Evolutionary conservation across 257 asterid species (phyloP), one percentile per base, ranked within the genome.

Genomic region (Solanum acaule): DNA sequence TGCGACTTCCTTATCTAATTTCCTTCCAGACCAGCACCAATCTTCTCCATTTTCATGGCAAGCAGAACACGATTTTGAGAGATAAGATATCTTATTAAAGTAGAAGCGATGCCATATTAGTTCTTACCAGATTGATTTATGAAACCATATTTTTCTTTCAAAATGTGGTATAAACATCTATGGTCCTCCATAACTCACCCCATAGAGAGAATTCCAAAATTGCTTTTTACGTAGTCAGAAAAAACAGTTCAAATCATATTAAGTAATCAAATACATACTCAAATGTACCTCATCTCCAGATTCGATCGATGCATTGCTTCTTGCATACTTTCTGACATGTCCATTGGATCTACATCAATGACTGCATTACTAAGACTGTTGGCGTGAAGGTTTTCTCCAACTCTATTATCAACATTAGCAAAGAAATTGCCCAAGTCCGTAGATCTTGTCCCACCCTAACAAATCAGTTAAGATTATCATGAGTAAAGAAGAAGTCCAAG

Each of bases 291-390:
- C 98, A 94, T 94, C 94, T 97, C 99, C 94, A 97, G 90, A 92
- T 89, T 95, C 15, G 99, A 97, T 77, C 96, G 95, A 91, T 95
- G 98, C 98, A 97, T 94, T 8, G 99, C 99, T 92, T 97, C 99
- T 90, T 97, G 99, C 99, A 97, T 95, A 89, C 99, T 92, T 79
- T 97, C 99, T 37, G 99, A 93, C 96, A 96, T 93, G 91, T 97
- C 99, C 99, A 95, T 94, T 44, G 96, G 98, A 90, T 97, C 99
- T 89, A 93, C 68, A 90, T 95, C 98, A 86, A 85, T 90, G 86
- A 91, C 87, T 33, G 93, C 94, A 91, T 89, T 91, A 46, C 88
- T 90, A 87, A 92, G 90, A 90, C 87, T 93, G 90, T 86, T 94
- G 83, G 88, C 72, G 40, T 88, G 90, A 87, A 86, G 86, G 91